A percentile compares a stretch with the other conserved stretches of the same genome.
Evolutionary conservation across 1,284 basidiomycete genomes (phyloP).

Genomic region (Uromyces viciae-fabae): DNA sequence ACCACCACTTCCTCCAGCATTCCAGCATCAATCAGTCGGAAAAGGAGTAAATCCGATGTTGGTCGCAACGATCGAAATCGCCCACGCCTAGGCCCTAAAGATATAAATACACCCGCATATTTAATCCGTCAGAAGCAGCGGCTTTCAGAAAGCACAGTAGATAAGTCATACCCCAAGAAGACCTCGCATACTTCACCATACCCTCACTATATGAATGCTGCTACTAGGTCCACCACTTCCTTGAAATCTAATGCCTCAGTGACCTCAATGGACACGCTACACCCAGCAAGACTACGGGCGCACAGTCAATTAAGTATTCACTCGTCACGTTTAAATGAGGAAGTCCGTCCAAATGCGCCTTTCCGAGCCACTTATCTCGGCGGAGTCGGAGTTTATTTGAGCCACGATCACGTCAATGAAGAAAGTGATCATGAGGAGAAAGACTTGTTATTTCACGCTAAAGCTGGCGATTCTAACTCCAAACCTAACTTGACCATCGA

Average conservation of each 20-base stretch:
- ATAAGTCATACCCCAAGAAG: neutral
- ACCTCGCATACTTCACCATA: conserved; percentile 1
- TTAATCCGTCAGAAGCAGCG: conserved; percentile 30
- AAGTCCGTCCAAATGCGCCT: neutral
- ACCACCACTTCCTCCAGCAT: conserved; percentile 14
- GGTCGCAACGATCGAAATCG: neutral
- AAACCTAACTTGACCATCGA: conserved; percentile 36
- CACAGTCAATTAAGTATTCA: conserved; percentile 11
- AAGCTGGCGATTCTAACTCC: neutral
- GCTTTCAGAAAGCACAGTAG: neutral
- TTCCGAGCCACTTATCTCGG: conserved; percentile 30
- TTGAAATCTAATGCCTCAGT: conserved; percentile 15
- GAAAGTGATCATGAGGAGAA: conserved; percentile 9
- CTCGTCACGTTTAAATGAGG: neutral
- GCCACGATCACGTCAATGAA: neutral
- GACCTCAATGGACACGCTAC: neutral
- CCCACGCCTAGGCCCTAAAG: neutral
- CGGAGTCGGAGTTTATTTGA: conserved; percentile 38
- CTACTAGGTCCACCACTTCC: conserved; percentile 9
- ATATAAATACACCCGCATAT: conserved; percentile 5
- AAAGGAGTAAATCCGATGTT: conserved; percentile 40
- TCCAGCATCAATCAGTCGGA: conserved; percentile 18
- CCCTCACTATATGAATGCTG: neutral
- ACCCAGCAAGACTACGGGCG: conserved; percentile 5
- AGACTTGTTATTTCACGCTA: neutral